Conservation (phyloP, 2,329 filamentous ascomycete species). For the Aspergillus arachidicola region DNA sequence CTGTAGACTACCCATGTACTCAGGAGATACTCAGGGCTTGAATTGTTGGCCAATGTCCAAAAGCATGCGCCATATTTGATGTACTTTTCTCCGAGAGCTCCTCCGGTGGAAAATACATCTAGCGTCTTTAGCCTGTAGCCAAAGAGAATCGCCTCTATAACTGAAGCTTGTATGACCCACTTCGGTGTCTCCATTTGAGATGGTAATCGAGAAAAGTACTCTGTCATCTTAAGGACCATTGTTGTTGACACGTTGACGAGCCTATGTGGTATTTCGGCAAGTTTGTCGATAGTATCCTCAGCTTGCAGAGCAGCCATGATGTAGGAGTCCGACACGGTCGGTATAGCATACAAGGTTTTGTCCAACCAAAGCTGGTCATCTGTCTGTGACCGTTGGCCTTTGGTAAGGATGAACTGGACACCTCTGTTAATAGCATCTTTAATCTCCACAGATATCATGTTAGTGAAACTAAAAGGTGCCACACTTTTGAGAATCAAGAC, state of each 20-base stretch:
- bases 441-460: not conserved
- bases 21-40: not conserved
- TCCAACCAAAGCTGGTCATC: not conserved
- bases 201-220: not conserved
- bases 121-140: not conserved
- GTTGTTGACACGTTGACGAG: not conserved
- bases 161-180: slow-evolving; percentile 1
- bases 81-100: not conserved
- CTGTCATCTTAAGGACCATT: not conserved
- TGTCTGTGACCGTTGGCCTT: not conserved
- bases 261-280: not conserved
- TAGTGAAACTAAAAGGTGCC: not conserved
- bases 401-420: not conserved
- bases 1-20: not conserved
- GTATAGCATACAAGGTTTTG: not conserved
- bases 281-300: not conserved
- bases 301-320: not conserved
- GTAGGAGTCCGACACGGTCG: not conserved
- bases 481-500: not conserved
- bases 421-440: not conserved
- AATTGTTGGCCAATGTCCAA: not conserved
- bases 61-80: not conserved
- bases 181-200: not conserved
- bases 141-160: not conserved
- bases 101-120: not conserved